Conservation (phyloP, 2,329 filamentous ascomycete species). For the Cordyceps fumosorosea region DNA sequence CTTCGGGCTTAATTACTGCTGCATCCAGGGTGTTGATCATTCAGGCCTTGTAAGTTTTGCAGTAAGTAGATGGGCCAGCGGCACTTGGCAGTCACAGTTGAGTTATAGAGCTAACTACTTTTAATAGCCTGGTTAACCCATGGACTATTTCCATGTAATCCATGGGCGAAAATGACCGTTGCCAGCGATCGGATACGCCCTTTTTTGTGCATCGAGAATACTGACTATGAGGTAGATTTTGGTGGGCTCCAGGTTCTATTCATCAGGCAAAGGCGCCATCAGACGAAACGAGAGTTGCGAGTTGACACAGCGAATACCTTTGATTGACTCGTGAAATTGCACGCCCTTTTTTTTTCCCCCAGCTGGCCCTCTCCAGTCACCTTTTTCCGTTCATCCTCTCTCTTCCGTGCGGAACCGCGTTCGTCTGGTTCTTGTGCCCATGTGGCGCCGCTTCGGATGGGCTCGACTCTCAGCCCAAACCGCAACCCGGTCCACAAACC, state of each 20-base stretch:
- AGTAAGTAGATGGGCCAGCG: neutral
- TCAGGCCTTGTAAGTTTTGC: neutral
- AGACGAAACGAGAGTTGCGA: neutral
- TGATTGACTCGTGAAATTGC: neutral
- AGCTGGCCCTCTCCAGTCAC: neutral
- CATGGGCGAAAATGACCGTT: neutral
- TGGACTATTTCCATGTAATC: too few relatives aligned
- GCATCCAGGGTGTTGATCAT: neutral
- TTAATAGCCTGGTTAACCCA: too few relatives aligned
- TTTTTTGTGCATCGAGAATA: neutral
- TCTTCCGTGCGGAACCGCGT: neutral
- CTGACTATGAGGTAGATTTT: too few relatives aligned
- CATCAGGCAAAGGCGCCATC: neutral
- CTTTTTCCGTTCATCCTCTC: neutral
- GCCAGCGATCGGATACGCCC: neutral
- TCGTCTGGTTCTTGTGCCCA: neutral
- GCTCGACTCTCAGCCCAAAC: slow-evolving; percentile 7
- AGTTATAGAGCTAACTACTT: too few relatives aligned
- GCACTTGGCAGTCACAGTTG: too few relatives aligned
- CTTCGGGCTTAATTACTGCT: neutral
- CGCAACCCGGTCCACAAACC: neutral
- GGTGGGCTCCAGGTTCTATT: neutral
- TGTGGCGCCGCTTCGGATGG: neutral
- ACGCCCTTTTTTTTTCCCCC: neutral
- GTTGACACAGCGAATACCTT: neutral